phyloP scores from a whole-genome alignment of 306 rosid genomes.

The Fragaria ananassa region DNA sequence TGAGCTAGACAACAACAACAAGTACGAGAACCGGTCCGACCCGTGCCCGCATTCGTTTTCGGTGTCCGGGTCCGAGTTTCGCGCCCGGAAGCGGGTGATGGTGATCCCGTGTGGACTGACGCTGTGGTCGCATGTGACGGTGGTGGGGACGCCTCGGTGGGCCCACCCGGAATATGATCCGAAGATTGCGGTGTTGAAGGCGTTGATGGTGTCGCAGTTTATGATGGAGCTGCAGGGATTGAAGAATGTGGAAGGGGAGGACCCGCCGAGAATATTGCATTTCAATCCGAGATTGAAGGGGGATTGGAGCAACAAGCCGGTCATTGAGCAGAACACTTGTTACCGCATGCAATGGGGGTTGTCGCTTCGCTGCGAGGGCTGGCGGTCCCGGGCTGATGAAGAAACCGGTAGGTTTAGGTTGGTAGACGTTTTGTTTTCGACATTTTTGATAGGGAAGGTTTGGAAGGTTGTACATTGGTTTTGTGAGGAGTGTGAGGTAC shows the following conservation, averaged over 20 bases:
- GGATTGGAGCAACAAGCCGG: slow-evolving; percentile 91
- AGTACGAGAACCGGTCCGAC: slow-evolving; percentile 52
- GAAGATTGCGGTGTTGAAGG: slow-evolving; percentile 57
- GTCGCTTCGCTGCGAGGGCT: slow-evolving; percentile 81
- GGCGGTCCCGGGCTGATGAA: slow-evolving; percentile 79
- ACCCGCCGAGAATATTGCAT: slow-evolving; percentile 87
- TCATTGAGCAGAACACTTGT: slow-evolving; percentile 87
- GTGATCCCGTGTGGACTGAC: slow-evolving; percentile 83
- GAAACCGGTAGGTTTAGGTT: slow-evolving; percentile 60
- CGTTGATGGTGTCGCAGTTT: slow-evolving; percentile 89
- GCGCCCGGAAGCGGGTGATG: slow-evolving; percentile 44
- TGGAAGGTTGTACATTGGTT: background rate
- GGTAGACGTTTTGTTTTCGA: background rate
- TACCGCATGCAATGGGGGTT: slow-evolving; percentile 95
- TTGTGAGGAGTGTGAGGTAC: background rate
- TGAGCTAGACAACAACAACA: background rate
- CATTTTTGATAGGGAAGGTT: background rate
- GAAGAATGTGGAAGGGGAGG: slow-evolving; percentile 90
- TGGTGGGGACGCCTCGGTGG: slow-evolving; percentile 89
- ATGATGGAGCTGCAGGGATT: slow-evolving; percentile 90
- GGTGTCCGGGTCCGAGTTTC: slow-evolving; percentile 53
- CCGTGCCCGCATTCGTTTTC: slow-evolving; percentile 62
- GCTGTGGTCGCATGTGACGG: slow-evolving; percentile 83
- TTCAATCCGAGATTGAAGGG: slow-evolving; percentile 94
- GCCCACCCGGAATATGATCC: slow-evolving; percentile 76